phyloP scores from a whole-genome alignment of 139 green algal genomes.

The Ettlia oleoabundans region DNA sequence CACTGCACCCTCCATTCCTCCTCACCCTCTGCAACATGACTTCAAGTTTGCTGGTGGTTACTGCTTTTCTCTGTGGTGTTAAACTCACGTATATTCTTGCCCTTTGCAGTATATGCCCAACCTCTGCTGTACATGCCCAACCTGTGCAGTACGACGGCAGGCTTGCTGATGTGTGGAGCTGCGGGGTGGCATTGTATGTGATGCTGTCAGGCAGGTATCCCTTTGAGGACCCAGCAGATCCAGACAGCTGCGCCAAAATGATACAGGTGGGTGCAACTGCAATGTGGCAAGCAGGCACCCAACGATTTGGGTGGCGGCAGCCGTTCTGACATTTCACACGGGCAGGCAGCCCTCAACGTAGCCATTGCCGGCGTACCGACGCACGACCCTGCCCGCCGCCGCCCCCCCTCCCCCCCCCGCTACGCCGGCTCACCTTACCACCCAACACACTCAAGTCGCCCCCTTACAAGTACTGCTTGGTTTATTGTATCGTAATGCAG shows the following conservation, averaged over 20 bases:
- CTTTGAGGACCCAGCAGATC: conserved; percentile 96
- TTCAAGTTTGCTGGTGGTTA: no score
- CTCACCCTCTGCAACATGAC: no score
- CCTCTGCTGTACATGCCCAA: background rate
- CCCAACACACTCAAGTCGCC: background rate
- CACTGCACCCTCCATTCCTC: no score
- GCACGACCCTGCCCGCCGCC: no score
- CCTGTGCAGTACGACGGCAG: conserved; percentile 86
- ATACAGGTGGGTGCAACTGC: conserved; percentile 75
- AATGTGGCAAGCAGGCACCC: background rate
- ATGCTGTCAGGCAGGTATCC: conserved; percentile 98
- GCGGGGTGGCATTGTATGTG: conserved; percentile 98
- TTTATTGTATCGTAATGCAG: conserved; percentile 45
- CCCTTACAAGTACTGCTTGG: background rate
- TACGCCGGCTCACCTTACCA: background rate
- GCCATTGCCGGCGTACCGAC: no score
- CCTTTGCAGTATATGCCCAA: no score
- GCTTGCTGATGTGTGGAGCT: conserved; percentile 97
- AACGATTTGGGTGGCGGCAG: no score
- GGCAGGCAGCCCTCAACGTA: no score
- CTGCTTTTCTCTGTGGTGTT: no score
- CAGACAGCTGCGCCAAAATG: conserved; percentile 96
- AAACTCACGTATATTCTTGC: no score
- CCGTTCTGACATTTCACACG: no score
- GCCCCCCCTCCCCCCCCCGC: no score